These are phyloP conservation scores for Candida arabinofermentans DNA, from an alignment of 805 yeast species.

Conservation along the genomic window DNA sequence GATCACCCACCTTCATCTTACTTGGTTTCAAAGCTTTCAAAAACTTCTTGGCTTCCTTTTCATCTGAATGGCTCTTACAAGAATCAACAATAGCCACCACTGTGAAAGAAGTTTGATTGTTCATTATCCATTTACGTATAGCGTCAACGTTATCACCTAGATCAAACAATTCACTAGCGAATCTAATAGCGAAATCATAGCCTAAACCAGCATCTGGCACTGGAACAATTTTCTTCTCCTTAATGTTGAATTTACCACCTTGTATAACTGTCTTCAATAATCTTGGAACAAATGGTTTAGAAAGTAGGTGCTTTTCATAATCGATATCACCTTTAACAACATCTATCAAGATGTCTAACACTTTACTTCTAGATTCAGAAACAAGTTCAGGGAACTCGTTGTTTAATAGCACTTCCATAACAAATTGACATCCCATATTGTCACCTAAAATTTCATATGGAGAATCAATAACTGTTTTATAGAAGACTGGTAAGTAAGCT, in stretches of 20 bases:
- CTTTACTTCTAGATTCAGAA: constrained; percentile 33
- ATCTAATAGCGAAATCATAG: constrained; percentile 51
- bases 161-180: constrained; percentile 39
- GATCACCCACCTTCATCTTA: neutral
- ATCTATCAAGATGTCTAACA: constrained; percentile 55
- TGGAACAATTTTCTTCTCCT: constrained; percentile 47
- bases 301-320: constrained; percentile 64
- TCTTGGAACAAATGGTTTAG: constrained; percentile 71
- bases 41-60: constrained; percentile 42
- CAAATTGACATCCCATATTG: constrained; percentile 79
- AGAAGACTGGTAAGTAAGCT: constrained; percentile 62
- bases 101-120: constrained; percentile 71
- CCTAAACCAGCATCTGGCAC: constrained; percentile 48
- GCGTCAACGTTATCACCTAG: constrained; percentile 50
- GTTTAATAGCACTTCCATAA: constrained; percentile 68
- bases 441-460: constrained; percentile 54
- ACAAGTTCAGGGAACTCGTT: constrained; percentile 32
- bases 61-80: constrained; percentile 38
- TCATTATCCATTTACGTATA: constrained; percentile 60
- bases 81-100: constrained; percentile 76
- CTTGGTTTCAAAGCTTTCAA: constrained; percentile 43
- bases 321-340: constrained; percentile 61
- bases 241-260: constrained; percentile 78
- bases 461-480: constrained; percentile 48
- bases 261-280: constrained; percentile 72